Percentiles rank a stretch among this genome's conserved stretches.
These are phyloP conservation scores for Fusarium sp. DNA, from an alignment of 2,329 filamentous ascomycete species.

Conservation along the genomic window DNA sequence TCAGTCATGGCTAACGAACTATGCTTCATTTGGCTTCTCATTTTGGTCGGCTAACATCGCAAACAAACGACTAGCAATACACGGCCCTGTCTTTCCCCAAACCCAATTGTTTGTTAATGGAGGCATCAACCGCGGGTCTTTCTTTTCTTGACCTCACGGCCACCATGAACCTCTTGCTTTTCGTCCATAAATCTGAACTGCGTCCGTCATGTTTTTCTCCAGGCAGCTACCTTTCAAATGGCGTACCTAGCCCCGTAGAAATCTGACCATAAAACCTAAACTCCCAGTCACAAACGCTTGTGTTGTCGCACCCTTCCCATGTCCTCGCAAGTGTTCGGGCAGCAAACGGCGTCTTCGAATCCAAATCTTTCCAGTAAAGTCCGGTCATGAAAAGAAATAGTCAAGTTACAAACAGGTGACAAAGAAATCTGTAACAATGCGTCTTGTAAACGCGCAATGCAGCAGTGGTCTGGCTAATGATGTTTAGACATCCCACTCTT, in stretches of 20 bases:
- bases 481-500: slow-evolving; percentile 62
- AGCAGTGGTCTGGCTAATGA: slow-evolving; percentile 5
- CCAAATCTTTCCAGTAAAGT: slow-evolving; percentile 40
- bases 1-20: slow-evolving; percentile 17
- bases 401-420: slow-evolving; percentile 36
- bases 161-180: slow-evolving; percentile 33
- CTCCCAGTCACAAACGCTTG: slow-evolving; percentile 49
- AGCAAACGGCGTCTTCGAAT: slow-evolving; percentile 40
- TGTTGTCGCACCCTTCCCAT: slow-evolving; percentile 42
- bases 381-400: slow-evolving; percentile 37
- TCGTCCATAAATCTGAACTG: slow-evolving; percentile 34
- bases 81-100: slow-evolving; percentile 22
- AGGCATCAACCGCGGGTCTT: slow-evolving; percentile 13
- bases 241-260: slow-evolving; percentile 30
- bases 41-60: slow-evolving; percentile 18
- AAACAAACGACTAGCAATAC: slow-evolving; percentile 39
- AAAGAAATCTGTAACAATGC: slow-evolving; percentile 29
- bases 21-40: slow-evolving; percentile 31
- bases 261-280: slow-evolving; percentile 44
- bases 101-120: slow-evolving; percentile 6
- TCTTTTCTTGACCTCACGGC: slow-evolving; percentile 20
- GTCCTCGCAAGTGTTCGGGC: slow-evolving; percentile 35
- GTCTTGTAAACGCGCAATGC: slow-evolving; percentile 23
- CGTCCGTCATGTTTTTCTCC: slow-evolving; percentile 25
- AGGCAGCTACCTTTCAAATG: slow-evolving; percentile 18